Percentiles rank a stretch among this genome's conserved stretches.
Conservation (phyloP, 1,284 basidiomycete species). For the Melampsora larici-populina region DNA sequence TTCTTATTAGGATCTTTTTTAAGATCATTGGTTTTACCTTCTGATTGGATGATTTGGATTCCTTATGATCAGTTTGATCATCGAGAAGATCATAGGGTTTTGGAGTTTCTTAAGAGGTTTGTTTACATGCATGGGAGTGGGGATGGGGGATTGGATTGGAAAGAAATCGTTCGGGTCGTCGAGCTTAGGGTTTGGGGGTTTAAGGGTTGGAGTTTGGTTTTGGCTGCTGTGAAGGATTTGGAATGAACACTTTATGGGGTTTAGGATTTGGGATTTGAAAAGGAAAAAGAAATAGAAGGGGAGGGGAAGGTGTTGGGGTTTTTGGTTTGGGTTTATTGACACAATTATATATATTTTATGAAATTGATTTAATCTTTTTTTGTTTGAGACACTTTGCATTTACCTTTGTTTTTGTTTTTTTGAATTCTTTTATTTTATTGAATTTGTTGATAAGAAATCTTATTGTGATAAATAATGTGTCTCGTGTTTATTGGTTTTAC, state of each 20-base stretch:
- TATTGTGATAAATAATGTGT: too few relatives aligned
- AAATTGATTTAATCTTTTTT: too few relatives aligned
- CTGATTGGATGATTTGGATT: slow-evolving; percentile 83
- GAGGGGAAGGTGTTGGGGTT: too few relatives aligned
- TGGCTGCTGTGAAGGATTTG: slow-evolving; percentile 21
- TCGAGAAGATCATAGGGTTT: background rate
- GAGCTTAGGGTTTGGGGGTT: slow-evolving; percentile 21
- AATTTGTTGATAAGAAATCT: too few relatives aligned
- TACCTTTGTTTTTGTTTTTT: too few relatives aligned
- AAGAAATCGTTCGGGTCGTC: slow-evolving; percentile 25
- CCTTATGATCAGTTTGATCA: slow-evolving; percentile 57
- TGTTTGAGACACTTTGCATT: too few relatives aligned
- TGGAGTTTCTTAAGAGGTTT: slow-evolving; percentile 6
- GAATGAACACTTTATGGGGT: background rate
- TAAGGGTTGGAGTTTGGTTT: slow-evolving; percentile 34
- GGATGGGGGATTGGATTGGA: slow-evolving; percentile 29
- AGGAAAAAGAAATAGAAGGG: too few relatives aligned
- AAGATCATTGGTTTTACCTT: slow-evolving; percentile 76
- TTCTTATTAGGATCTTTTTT: slow-evolving; percentile 87
- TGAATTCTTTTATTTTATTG: too few relatives aligned
- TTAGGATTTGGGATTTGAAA: background rate
- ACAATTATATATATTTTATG: too few relatives aligned
- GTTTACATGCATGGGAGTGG: too few relatives aligned
- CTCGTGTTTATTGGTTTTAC: too few relatives aligned
- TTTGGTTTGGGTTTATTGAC: too few relatives aligned